Conservation (phyloP, 2,329 filamentous ascomycete species). For the Aspergillus thermomutatus region DNA sequence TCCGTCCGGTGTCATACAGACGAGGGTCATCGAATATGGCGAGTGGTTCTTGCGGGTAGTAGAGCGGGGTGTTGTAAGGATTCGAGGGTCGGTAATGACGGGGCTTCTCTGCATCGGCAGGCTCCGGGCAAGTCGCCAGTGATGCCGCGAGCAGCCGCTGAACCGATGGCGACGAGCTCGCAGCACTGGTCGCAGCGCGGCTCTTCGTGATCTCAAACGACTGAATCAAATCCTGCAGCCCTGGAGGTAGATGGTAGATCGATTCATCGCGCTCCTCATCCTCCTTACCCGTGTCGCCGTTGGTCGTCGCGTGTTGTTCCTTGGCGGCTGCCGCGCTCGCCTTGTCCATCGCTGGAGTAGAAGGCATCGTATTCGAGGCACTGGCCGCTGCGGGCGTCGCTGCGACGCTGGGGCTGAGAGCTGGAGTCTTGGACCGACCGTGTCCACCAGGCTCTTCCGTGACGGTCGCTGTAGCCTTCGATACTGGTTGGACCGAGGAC, state of each 20-base stretch:
- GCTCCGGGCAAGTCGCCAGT: constrained; percentile 69
- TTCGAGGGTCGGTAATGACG: constrained; percentile 80
- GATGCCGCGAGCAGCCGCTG: constrained; percentile 74
- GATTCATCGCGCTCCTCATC: constrained; percentile 64
- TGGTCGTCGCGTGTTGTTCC: constrained; percentile 34
- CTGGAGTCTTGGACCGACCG: constrained; percentile 52
- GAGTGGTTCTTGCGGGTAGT: constrained; percentile 91
- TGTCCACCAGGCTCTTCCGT: constrained; percentile 38
- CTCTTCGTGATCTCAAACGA: constrained; percentile 83
- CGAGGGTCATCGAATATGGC: constrained; percentile 87
- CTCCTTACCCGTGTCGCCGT: constrained; percentile 49
- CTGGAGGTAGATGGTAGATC: constrained; percentile 87
- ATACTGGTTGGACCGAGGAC: constrained; percentile 47
- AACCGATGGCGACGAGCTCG: constrained; percentile 61
- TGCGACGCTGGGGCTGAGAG: constrained; percentile 44
- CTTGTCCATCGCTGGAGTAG: constrained; percentile 48
- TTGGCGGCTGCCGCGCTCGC: constrained; percentile 39
- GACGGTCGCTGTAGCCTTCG: constrained; percentile 34
- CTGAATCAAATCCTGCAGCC: constrained; percentile 83
- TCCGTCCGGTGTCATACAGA: constrained; percentile 69
- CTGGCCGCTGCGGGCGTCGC: constrained; percentile 27
- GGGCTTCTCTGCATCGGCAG: constrained; percentile 75
- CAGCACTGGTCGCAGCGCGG: constrained; percentile 49
- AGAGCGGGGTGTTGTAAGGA: constrained; percentile 71
- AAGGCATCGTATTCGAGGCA: constrained; percentile 40